Evolutionary conservation across 2,329 filamentous ascomycete species (phyloP).

Genomic region (Xylariomycetidae sp.): DNA sequence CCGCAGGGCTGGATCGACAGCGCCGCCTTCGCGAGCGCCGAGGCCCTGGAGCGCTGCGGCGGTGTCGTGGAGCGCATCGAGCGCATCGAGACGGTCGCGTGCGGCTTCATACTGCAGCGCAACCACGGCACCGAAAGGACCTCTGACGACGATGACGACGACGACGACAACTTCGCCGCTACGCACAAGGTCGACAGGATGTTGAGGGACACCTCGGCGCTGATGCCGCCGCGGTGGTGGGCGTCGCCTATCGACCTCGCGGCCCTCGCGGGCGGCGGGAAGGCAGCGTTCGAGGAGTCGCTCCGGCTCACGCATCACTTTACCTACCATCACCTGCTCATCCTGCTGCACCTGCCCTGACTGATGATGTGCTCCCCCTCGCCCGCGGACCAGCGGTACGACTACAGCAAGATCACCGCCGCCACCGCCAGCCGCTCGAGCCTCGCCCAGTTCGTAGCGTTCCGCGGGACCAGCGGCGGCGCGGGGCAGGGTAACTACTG

Average conservation of each 20-base stretch:
- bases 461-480: slow-evolving; percentile 19
- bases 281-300: slow-evolving; percentile 23
- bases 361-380: slow-evolving; percentile 32
- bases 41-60: slow-evolving; percentile 6
- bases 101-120: slow-evolving; percentile 32
- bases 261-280: slow-evolving; percentile 7
- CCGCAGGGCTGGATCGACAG: slow-evolving; percentile 30
- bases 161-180: slow-evolving; percentile 30
- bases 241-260: slow-evolving; percentile 17
- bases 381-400: slow-evolving; percentile 23
- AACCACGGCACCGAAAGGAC: slow-evolving; percentile 21
- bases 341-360: slow-evolving; percentile 41
- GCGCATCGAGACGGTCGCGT: slow-evolving; percentile 26
- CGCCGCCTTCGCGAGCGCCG: slow-evolving; percentile 18
- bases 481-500: slow-evolving; percentile 33
- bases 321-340: slow-evolving; percentile 35
- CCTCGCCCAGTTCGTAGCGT: slow-evolving; percentile 33
- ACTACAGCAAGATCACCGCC: slow-evolving; percentile 35
- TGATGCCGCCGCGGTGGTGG: slow-evolving; percentile 40
- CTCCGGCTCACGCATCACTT: slow-evolving; percentile 36
- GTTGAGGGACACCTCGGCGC: slow-evolving; percentile 29
- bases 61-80: slow-evolving; percentile 26
- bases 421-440: slow-evolving; percentile 38
- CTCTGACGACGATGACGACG: slow-evolving; percentile 22
- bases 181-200: slow-evolving; percentile 31